Conservation (phyloP, 2,329 filamentous ascomycete species). For the Pseudofabraea citricarpa region DNA sequence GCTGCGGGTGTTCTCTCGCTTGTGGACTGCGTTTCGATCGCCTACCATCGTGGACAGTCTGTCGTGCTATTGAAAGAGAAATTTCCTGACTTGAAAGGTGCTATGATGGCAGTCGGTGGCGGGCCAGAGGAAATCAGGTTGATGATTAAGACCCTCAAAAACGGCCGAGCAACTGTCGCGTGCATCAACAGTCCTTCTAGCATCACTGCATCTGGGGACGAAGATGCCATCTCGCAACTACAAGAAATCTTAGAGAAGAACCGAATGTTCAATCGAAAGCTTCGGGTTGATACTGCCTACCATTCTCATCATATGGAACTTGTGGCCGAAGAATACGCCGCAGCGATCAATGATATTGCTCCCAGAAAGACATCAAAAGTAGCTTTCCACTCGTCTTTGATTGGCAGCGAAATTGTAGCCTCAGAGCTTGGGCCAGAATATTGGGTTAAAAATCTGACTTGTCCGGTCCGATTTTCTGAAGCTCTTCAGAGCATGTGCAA, state of each 20-base stretch:
- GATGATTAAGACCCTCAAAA: slow-evolving; percentile 26
- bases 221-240: slow-evolving; percentile 22
- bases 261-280: slow-evolving; percentile 22
- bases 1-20: slow-evolving; percentile 31
- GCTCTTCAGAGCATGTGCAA: slow-evolving; percentile 30
- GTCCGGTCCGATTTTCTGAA: slow-evolving; percentile 38
- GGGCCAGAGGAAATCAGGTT: slow-evolving; percentile 24
- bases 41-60: slow-evolving; percentile 35
- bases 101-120: slow-evolving; percentile 49
- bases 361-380: slow-evolving; percentile 3
- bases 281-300: slow-evolving; percentile 27
- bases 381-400: slow-evolving; percentile 19
- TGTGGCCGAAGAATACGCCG: slow-evolving; percentile 21
- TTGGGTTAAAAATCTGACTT: slow-evolving; percentile 42
- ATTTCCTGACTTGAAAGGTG: slow-evolving; percentile 30
- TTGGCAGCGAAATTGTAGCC: slow-evolving; percentile 15
- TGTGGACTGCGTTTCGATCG: slow-evolving; percentile 34
- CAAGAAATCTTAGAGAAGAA: slow-evolving; percentile 19
- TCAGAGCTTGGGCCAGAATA: slow-evolving; percentile 31
- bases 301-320: slow-evolving; percentile 29
- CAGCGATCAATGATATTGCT: slow-evolving; percentile 10
- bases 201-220: slow-evolving; percentile 27
- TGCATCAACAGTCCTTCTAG: slow-evolving; percentile 28
- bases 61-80: slow-evolving; percentile 23
- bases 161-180: slow-evolving; percentile 28